phyloP scores from a whole-genome alignment of 805 yeast genomes.

The Blastobotrys terrestris region DNA sequence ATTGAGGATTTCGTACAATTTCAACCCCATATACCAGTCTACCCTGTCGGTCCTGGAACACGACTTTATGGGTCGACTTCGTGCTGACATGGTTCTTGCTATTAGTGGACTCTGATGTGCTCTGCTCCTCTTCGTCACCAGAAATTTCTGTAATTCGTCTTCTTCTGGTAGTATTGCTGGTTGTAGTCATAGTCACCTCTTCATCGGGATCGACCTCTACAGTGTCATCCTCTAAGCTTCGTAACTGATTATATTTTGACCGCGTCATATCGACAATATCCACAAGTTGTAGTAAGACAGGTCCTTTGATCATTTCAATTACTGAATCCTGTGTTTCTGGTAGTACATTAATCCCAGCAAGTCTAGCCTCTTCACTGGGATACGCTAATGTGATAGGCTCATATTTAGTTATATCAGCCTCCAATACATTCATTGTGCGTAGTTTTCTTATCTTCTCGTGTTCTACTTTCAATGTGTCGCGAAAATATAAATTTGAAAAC shows the following conservation, averaged over 20 bases:
- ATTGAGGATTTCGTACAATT: conserved; percentile 6
- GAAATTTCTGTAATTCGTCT: background rate
- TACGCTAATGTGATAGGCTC: background rate
- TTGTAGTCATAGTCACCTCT: background rate
- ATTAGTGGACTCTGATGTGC: background rate
- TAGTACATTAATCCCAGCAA: background rate
- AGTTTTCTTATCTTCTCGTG: background rate
- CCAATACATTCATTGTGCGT: background rate
- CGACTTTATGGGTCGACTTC: conserved; percentile 7
- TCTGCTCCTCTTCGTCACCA: background rate
- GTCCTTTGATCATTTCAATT: conserved; percentile 5
- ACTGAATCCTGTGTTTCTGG: background rate
- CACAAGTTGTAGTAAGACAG: conserved; percentile 18
- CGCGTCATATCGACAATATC: conserved; percentile 19
- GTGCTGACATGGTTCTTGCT: background rate
- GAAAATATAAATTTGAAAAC: background rate
- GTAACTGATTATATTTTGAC: conserved; percentile 29
- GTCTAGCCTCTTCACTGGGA: background rate
- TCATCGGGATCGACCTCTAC: conserved; percentile 3
- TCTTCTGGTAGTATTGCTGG: background rate
- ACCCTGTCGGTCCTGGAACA: conserved; percentile 18
- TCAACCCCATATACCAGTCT: conserved; percentile 8
- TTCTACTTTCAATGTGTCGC: too few species aligned
- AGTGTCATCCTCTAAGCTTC: conserved; percentile 7
- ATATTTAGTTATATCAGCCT: background rate